These are phyloP conservation scores for Vanderwaltozyma polyspora DNA, from an alignment of 805 yeast species.

Conservation along the genomic window DNA sequence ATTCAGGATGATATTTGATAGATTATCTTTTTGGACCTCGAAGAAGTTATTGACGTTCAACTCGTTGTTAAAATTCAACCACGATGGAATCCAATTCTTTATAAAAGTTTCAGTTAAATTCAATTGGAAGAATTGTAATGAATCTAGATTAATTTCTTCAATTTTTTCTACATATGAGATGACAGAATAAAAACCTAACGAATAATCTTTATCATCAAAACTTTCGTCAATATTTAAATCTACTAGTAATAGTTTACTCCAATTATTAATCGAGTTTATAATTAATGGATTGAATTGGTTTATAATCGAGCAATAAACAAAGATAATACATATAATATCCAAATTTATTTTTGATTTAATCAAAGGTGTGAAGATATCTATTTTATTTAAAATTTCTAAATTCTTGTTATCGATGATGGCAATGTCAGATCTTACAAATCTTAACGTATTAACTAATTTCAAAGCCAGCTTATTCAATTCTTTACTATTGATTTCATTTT, in stretches of 20 bases:
- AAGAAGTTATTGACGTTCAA: background rate
- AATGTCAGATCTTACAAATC: conserved; percentile 1
- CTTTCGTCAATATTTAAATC: background rate
- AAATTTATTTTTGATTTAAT: background rate
- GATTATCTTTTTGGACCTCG: background rate
- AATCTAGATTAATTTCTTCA: conserved; percentile 5
- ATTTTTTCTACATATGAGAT: conserved; percentile 10
- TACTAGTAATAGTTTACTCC: conserved; percentile 4
- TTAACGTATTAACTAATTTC: conserved; percentile 5
- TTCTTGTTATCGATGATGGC: background rate
- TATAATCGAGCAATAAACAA: conserved; percentile 16
- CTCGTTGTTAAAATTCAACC: conserved; percentile 5
- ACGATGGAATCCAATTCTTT: conserved; percentile 16
- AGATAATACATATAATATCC: conserved; percentile 9
- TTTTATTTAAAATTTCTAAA: background rate
- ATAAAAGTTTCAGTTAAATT: conserved; percentile 7
- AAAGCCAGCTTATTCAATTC: conserved; percentile 1
- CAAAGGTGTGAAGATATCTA: conserved; percentile 8
- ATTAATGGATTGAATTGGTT: conserved; percentile 10
- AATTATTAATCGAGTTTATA: conserved; percentile 4
- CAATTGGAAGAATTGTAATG: conserved; percentile 6
- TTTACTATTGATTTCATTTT: no score
- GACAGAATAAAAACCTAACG: conserved; percentile 15
- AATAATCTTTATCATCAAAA: conserved; percentile 1
- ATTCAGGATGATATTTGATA: background rate